Evolutionary conservation across 768 basidiomycete species (phyloP), one percentile per base, ranked within the genome.

Genomic region (Porphyrellus cyaneotinctus): DNA sequence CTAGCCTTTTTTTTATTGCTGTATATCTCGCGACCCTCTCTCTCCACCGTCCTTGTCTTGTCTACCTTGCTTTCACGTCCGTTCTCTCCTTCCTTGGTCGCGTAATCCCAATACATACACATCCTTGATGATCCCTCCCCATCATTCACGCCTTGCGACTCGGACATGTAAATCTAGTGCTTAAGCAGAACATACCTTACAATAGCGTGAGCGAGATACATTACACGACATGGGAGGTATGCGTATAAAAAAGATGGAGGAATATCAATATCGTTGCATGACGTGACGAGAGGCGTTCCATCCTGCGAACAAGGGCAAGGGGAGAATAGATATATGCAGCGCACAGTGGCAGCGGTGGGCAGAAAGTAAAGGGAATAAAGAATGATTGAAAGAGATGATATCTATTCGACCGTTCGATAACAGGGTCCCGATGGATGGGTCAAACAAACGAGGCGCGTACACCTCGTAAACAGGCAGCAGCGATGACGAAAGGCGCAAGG

Each of bases 221-320:
- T 60, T 64, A 64, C 61, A 58, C 47, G 41, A 52, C 43, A 38
- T 43, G 57, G 36, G 58, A 64, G 57, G 60, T 71, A 70, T 66
- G 54, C 32, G 57, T 57, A 57, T 47, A 20, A 43, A 43, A 48
- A 23, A 12, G 12, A 30, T 22, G 13, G 24, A 30, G 47, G 51
- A 55, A n/a, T n/a, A n/a, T n/a, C n/a, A 48, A 52, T 63, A 64
- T 55, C 49, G 53, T 58, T 55, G 55, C 51, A 55, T 59, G 56
- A 41, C 35, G 42, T 41, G 50, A 57, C 42, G 38, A 56, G 30
- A 50, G 54, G 43, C 42, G 14, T 52, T 55, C 49, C 52, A 58
- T 51, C 52, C 53, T 53, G 47, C 42, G 36, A 47, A 41, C 43
- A n/a, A 17, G 12, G 12, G 47, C 12, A 22, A 43, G 18, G 15